A percentile compares a stretch with the other conserved stretches of the same genome.
Evolutionary conservation across 192 early-diverging fungal genomes (phyloP).

Genomic region (Coemansia sp.): DNA sequence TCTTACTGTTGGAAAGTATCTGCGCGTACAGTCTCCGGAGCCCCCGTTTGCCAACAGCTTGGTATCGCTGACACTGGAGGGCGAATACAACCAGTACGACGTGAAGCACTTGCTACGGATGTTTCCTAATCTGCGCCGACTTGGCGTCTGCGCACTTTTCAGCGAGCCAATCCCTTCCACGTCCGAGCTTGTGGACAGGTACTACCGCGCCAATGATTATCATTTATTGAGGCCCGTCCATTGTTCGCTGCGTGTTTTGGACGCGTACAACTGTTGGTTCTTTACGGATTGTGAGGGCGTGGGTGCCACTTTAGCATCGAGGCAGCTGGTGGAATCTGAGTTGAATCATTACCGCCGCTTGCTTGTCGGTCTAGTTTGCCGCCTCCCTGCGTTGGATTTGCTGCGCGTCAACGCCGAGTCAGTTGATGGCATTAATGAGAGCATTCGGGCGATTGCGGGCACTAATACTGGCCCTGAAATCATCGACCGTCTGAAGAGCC

Average conservation of each 20-base stretch:
- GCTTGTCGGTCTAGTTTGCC: neutral
- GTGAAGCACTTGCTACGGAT: neutral
- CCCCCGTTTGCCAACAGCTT: slow-evolving; percentile 3
- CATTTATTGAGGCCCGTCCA: neutral
- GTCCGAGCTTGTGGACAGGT: neutral
- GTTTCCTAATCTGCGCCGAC: neutral
- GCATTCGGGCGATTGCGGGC: neutral
- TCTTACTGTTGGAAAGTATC: neutral
- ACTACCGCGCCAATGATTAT: neutral
- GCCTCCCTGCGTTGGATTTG: neutral
- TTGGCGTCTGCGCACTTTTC: neutral
- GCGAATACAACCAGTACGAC: neutral
- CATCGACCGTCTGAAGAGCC: neutral
- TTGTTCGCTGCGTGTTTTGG: neutral
- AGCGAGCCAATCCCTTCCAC: neutral
- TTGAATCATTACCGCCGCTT: neutral
- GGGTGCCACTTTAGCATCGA: neutral
- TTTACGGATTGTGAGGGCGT: neutral
- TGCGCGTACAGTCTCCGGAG: neutral
- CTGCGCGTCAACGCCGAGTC: neutral
- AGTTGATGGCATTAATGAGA: neutral
- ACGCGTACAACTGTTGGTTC: neutral
- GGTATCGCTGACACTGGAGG: neutral
- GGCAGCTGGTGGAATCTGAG: neutral
- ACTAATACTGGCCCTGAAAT: neutral